A percentile compares a stretch with the other conserved stretches of the same genome.
Conservation (phyloP, 2,329 filamentous ascomycete genomes). For the Colletotrichum brevisporum region DNA sequence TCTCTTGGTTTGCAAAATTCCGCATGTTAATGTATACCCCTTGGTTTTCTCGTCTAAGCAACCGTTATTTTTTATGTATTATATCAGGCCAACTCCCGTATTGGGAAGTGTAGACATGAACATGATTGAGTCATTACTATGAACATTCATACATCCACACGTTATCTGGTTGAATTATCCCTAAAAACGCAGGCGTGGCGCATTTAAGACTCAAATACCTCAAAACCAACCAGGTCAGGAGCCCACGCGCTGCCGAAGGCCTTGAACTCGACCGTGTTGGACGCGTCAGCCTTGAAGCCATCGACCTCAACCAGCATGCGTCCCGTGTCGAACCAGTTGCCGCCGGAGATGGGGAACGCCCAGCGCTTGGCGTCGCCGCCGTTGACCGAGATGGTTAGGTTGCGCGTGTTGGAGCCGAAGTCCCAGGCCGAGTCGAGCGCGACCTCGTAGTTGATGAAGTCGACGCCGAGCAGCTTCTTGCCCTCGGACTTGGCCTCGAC, state of each 20-base stretch:
- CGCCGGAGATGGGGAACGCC: slow-evolving; percentile 64
- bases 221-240: slow-evolving; percentile 60
- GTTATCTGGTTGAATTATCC: background rate
- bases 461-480: slow-evolving; percentile 59
- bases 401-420: slow-evolving; percentile 62
- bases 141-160: background rate
- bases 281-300: slow-evolving; percentile 58
- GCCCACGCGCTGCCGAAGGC: slow-evolving; percentile 45
- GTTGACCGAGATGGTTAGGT: slow-evolving; percentile 65
- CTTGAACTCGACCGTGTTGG: slow-evolving; percentile 54
- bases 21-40: slow-evolving; percentile 28
- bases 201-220: slow-evolving; percentile 40
- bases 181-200: background rate
- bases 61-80: background rate
- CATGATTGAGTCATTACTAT: background rate
- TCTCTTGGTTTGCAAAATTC: too few species aligned
- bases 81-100: background rate
- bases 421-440: slow-evolving; percentile 50
- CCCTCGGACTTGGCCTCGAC: slow-evolving; percentile 49
- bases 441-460: slow-evolving; percentile 67
- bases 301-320: slow-evolving; percentile 59
- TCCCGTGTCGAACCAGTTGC: slow-evolving; percentile 65
- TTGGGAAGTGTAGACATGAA: background rate
- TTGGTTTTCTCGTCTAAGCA: slow-evolving; percentile 5
- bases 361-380: slow-evolving; percentile 57